Evolutionary conservation across 768 basidiomycete species (phyloP).

Genomic region (Mycena vulgaris): DNA sequence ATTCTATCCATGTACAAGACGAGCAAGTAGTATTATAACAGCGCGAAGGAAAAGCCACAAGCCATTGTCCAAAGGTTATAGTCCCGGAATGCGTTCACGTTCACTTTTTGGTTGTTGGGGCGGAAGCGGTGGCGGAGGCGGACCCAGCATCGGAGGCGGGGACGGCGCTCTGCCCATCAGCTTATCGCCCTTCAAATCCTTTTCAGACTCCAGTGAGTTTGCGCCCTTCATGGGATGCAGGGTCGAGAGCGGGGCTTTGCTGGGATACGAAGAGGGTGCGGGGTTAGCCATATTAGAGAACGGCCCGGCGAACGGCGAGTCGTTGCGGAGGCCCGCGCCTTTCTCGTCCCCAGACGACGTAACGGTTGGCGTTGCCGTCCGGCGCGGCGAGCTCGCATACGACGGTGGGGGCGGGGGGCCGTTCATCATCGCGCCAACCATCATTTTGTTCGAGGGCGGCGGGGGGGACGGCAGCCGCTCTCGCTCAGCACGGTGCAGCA

Average conservation of each 20-base stretch:
- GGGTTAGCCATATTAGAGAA: constrained; percentile 35
- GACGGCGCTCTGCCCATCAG: constrained; percentile 18
- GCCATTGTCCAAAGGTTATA: not conserved
- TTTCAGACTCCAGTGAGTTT: constrained; percentile 16
- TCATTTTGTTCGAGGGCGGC: constrained; percentile 37
- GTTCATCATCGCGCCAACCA: constrained; percentile 40
- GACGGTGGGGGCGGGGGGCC: constrained; percentile 30
- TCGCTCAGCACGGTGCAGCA: constrained; percentile 36
- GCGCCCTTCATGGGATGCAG: constrained; percentile 18
- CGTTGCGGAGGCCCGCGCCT: constrained; percentile 28
- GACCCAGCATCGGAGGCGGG: constrained; percentile 32
- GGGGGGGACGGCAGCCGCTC: constrained; percentile 32
- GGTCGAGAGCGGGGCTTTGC: constrained; percentile 19
- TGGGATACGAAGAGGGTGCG: constrained; percentile 31
- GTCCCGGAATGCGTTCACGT: constrained; percentile 33
- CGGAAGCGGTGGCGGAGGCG: constrained; percentile 33
- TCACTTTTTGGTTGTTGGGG: constrained; percentile 34
- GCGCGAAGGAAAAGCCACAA: not conserved
- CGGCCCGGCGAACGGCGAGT: constrained; percentile 39
- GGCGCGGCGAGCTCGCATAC: constrained; percentile 31
- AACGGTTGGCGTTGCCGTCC: constrained; percentile 29
- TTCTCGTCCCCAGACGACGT: constrained; percentile 29
- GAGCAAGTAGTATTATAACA: not conserved
- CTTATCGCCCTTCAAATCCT: constrained; percentile 25
- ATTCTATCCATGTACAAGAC: constrained; percentile 1